A percentile compares a stretch with the other conserved stretches of the same genome.
phyloP scores from a whole-genome alignment of 2,329 filamentous ascomycete genomes.

The Ceratocystiopsis brevicomis region DNA sequence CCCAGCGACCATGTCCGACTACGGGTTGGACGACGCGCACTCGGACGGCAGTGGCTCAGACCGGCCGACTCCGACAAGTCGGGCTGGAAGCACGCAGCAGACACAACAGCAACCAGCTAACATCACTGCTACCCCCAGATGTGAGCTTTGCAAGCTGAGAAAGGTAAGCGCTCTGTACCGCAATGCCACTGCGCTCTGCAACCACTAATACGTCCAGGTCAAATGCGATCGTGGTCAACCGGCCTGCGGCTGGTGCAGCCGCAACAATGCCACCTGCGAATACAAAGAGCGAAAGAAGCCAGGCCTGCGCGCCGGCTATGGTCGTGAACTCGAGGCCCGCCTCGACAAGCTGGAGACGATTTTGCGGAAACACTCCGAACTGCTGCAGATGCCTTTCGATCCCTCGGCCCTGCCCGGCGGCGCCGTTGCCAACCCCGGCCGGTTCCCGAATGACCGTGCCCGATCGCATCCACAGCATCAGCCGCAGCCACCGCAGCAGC shows the following conservation, averaged over 20 bases:
- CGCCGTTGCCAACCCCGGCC: too few species aligned
- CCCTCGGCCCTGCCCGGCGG: constrained; percentile 17
- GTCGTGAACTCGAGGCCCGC: constrained; percentile 53
- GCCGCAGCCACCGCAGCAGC: too few species aligned
- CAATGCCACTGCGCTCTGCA: not conserved
- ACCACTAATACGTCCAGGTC: constrained; percentile 24
- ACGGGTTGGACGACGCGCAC: constrained; percentile 3
- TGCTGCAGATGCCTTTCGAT: constrained; percentile 38
- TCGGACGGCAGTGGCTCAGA: too few species aligned
- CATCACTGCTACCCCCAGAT: constrained; percentile 23
- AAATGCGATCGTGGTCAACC: constrained; percentile 63
- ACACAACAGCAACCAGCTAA: not conserved
- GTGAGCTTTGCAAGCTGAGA: constrained; percentile 63
- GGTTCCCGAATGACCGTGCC: too few species aligned
- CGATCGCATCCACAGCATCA: too few species aligned
- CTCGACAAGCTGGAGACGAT: constrained; percentile 52
- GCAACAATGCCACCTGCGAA: constrained; percentile 43
- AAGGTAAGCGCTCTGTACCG: constrained; percentile 34
- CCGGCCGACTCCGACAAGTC: not conserved
- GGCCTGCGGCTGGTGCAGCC: constrained; percentile 47
- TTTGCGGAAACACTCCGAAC: constrained; percentile 44
- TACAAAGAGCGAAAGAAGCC: constrained; percentile 53
- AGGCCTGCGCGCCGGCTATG: constrained; percentile 47
- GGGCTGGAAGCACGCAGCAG: not conserved
- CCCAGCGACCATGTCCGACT: constrained; percentile 1